phyloP scores from a whole-genome alignment of 2,329 filamentous ascomycete species.

The Polychaeton citri region DNA sequence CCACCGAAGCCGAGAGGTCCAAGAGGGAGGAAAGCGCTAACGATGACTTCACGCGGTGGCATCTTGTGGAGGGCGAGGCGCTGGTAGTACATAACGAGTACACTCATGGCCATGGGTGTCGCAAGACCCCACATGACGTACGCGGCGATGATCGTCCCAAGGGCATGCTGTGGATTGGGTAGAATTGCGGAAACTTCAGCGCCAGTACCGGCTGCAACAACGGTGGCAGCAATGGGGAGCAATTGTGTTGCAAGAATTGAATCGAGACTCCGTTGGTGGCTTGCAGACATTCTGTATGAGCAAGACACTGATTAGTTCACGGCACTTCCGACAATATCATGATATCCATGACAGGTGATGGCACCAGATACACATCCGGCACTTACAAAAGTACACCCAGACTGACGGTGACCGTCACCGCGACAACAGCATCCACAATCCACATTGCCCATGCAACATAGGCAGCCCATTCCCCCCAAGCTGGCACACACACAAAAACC shows the following conservation, averaged over 20 bases:
- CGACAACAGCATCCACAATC: constrained; percentile 35
- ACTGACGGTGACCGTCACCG: constrained; percentile 22
- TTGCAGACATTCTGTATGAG: constrained; percentile 10
- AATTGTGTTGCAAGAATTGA: constrained; percentile 51
- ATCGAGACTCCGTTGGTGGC: constrained; percentile 30
- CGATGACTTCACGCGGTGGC: constrained; percentile 53
- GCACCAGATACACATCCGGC: no score
- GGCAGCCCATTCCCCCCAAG: constrained; percentile 30
- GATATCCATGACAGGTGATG: no score
- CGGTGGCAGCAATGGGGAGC: constrained; percentile 52
- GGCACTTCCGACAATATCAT: no score
- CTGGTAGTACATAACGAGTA: constrained; percentile 58
- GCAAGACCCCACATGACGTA: constrained; percentile 60
- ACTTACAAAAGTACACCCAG: constrained; percentile 27
- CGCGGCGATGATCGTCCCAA: constrained; percentile 48
- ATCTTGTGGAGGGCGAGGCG: constrained; percentile 54
- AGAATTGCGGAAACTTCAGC: constrained; percentile 51
- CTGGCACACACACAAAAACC: constrained; percentile 15
- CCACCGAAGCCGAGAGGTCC: constrained; percentile 55
- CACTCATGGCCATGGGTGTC: constrained; percentile 45
- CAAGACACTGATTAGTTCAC: no score
- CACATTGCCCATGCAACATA: constrained; percentile 35
- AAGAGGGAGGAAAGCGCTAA: constrained; percentile 54
- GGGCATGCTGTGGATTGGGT: constrained; percentile 39
- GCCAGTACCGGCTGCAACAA: constrained; percentile 53